Base-by-base conservation (phyloP, 495 filamentous ascomycete species). In the Choiromyces venosus region DNA sequence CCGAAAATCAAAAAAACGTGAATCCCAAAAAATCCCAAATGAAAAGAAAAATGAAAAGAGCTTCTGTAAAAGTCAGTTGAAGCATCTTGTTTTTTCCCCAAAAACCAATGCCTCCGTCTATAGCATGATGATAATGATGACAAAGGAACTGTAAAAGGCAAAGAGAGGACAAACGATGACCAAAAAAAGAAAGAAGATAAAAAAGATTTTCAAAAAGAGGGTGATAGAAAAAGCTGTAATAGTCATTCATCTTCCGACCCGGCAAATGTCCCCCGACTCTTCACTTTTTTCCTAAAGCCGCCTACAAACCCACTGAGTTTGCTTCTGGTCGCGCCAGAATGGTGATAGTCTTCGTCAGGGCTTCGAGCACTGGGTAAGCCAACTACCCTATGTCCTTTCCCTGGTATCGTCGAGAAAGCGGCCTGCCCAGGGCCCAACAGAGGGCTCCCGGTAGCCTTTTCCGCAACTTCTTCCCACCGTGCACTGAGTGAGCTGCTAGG, bases 401-500 rank as follows among this genome's bases (percentile, higher is more conserved):
- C 64, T 18, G 73, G 71, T 52, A 79, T 67, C 10, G 71, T 69
- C 14, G 76, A 76, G 73, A 79, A 68, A 10, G 69, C 67, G 16
- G 71, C 72, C 42, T 76, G 77, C 21, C 78, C 78, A 5, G 66
- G 70, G 29, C 64, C 75, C 65, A 52, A 36, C 19, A 69, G 33
- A 25, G 64, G 77, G 33, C 75, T 75, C 29, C 75, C 86, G 75
- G 82, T 88, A 82, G 90, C 84, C 65, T 89, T 89, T 76, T 94
- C 91, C 40, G 93, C 87, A 12, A 91, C 83, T 78, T 94, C 92
- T 71, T 92, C 87, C 86, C 93, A 90, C 73, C 89, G 87, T 64
- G 89, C 81, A 69, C 88, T 86, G 52, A 91, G 83, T 37, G 83
- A 85, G 21, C 87, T 87, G 67, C 81, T 86, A 9, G 90, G 89